Evolutionary conservation across 331 rosid species (phyloP).

Genomic region (Prunus yedoensis): DNA sequence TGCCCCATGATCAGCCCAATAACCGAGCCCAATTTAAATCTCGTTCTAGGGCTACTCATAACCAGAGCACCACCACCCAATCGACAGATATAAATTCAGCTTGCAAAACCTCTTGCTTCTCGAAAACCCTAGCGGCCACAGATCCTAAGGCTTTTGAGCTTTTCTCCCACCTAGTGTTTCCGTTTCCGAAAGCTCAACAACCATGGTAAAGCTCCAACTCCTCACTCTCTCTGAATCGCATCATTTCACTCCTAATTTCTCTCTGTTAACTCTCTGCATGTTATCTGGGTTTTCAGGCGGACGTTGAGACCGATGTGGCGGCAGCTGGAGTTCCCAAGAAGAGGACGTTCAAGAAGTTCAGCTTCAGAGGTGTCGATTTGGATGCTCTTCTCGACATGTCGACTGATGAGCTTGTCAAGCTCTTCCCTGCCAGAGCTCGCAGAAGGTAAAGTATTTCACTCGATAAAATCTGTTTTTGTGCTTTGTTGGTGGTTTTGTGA

Average conservation of each 20-base stretch:
- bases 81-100: conserved; percentile 4
- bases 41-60: background rate
- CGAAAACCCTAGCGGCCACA: conserved; percentile 42
- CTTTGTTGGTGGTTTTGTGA: background rate
- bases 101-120: background rate
- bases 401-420: conserved; percentile 89
- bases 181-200: conserved; percentile 15
- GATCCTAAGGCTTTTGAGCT: conserved; percentile 3
- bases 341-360: conserved; percentile 95
- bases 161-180: background rate
- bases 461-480: background rate
- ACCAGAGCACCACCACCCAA: background rate
- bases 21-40: background rate
- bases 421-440: conserved; percentile 87
- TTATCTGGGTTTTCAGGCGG: conserved; percentile 55
- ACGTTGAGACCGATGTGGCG: conserved; percentile 67
- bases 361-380: conserved; percentile 88
- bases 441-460: conserved; percentile 44
- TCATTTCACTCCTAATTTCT: background rate
- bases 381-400: conserved; percentile 96
- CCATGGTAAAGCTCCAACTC: conserved; percentile 30
- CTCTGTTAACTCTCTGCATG: background rate
- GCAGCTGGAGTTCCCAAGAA: conserved; percentile 78
- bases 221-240: background rate
- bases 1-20: background rate